Evolutionary conservation across 352 stramenopile species (phyloP).

Genomic region (Globisporangium recalcitrans): DNA sequence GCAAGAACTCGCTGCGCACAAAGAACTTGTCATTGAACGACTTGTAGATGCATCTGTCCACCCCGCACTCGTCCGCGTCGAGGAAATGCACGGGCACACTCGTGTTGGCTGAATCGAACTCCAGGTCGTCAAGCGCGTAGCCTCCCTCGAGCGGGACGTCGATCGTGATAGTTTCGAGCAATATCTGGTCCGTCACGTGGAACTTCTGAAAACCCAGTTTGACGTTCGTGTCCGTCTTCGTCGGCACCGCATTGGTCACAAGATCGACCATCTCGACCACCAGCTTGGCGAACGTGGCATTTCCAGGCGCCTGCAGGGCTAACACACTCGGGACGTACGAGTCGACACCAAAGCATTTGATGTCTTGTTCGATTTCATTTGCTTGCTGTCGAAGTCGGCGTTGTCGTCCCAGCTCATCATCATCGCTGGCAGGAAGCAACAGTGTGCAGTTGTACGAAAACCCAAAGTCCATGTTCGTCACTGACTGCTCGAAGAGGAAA

Average conservation of each 20-base stretch:
- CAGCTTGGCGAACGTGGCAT: conserved; percentile 14
- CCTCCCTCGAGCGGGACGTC: conserved; percentile 16
- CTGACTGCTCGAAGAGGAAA: conserved; percentile 13
- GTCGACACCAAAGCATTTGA: conserved; percentile 5
- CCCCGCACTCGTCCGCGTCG: conserved; percentile 10
- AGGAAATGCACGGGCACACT: conserved; percentile 9
- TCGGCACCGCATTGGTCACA: conserved; percentile 4
- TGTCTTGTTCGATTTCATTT: background rate
- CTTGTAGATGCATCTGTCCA: conserved; percentile 15
- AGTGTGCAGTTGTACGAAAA: conserved; percentile 7
- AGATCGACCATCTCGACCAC: conserved; percentile 9
- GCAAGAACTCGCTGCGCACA: conserved; percentile 11
- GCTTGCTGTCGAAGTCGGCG: background rate
- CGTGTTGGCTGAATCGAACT: conserved; percentile 6
- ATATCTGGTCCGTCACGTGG: conserved; percentile 12
- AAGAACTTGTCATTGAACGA: conserved; percentile 12
- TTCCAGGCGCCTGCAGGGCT: conserved; percentile 3
- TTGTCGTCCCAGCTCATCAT: background rate
- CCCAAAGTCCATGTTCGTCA: conserved; percentile 16
- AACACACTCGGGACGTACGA: background rate
- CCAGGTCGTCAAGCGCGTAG: conserved; percentile 7
- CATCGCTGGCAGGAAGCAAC: background rate
- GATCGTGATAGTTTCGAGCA: conserved; percentile 17
- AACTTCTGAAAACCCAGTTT: conserved; percentile 15
- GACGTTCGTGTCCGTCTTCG: background rate